Percentiles rank a stretch among this genome's conserved stretches.
Evolutionary conservation across 1,139 yeast species (phyloP).

Genomic region (Blastobotrys ciferrii): DNA sequence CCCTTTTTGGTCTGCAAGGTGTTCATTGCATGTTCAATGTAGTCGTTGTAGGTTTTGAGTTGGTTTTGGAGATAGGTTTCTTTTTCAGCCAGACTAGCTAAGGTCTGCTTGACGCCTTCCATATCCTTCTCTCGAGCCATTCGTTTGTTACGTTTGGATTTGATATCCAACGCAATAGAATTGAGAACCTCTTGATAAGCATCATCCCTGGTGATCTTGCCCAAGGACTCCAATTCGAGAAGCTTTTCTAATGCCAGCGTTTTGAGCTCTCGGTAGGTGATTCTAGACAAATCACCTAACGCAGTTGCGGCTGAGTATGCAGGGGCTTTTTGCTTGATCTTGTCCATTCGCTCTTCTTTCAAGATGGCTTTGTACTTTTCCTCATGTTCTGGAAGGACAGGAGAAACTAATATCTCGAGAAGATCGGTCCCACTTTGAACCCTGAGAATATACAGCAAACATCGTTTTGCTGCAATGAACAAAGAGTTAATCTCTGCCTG

Average conservation of each 20-base stretch:
- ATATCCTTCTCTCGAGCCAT: conserved; percentile 61
- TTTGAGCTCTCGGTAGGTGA: conserved; percentile 75
- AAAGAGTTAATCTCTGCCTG: conserved; percentile 46
- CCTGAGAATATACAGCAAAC: conserved; percentile 73
- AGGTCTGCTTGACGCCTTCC: conserved; percentile 56
- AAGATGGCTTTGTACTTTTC: conserved; percentile 56
- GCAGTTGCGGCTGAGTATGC: conserved; percentile 29
- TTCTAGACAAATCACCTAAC: conserved; percentile 53
- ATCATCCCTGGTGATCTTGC: conserved; percentile 62
- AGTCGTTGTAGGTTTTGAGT: conserved; percentile 62
- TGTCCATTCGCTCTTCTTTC: conserved; percentile 42
- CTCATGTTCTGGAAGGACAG: conserved; percentile 70
- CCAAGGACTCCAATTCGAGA: conserved; percentile 70
- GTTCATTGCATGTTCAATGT: conserved; percentile 63
- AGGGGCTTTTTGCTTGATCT: conserved; percentile 20
- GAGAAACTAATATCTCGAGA: conserved; percentile 69
- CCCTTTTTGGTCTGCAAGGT: conserved; percentile 58
- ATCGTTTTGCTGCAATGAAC: conserved; percentile 77
- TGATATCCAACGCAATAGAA: conserved; percentile 81
- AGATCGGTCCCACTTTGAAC: conserved; percentile 74
- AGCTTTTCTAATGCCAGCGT: conserved; percentile 72
- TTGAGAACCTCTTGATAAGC: conserved; percentile 78
- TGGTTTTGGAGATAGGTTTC: conserved; percentile 60
- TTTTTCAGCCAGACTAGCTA: conserved; percentile 59
- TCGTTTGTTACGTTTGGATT: conserved; percentile 72